Base-by-base conservation (phyloP, 257 asterid genomes). In the Solanum clarkiae region DNA sequence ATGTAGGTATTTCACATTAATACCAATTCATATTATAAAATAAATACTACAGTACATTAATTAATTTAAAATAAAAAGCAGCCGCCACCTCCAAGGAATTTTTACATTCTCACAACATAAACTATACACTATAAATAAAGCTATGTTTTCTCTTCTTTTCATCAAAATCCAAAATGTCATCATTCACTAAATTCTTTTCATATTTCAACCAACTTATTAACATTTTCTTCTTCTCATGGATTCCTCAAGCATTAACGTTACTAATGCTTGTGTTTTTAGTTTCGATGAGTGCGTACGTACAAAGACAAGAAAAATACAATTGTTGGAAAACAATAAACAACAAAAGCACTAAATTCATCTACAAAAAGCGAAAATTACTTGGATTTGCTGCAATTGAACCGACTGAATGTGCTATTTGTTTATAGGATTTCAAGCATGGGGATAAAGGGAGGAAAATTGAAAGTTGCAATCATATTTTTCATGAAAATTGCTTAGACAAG, bases 171-270 rank as follows among this genome's bases (percentile, higher is more conserved):
- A 22, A 80, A 47, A 91, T 90, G 93, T 72, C 83, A 87, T 59
- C 94, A 24, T 53, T 92, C 68, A 86, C 92, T 60, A 93, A 86
- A 62, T 54, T 87, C 36, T 69, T 86, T 74, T 75, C 89, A 16
- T 87, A 69, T 85, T 68, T 80, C 22, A 79, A 87, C n/a, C 74
- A 86, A 83, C 83, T 80, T 5, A 65, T 90, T 5, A 79, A 88
- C 11, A 36, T 42, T 7, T 87, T 84, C 74, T 85, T 88, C 88
- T 85, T 83, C 45, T 70, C 42, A 7, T 63, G 86, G 32, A 88
- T 94, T 15, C 98, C 94, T 15, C 90, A 90, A 54, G 15, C 86
- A 6, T 71, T 91, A 81, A 88, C 89, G 18, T 68, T 92, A 10
- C 40, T 88, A 53, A 40, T 92, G 3, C 68, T 93, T 29, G 56